These are phyloP conservation scores for Lolium multiflorum DNA, from an alignment of 176 grass and related monocot genomes.

Conservation along the genomic window DNA sequence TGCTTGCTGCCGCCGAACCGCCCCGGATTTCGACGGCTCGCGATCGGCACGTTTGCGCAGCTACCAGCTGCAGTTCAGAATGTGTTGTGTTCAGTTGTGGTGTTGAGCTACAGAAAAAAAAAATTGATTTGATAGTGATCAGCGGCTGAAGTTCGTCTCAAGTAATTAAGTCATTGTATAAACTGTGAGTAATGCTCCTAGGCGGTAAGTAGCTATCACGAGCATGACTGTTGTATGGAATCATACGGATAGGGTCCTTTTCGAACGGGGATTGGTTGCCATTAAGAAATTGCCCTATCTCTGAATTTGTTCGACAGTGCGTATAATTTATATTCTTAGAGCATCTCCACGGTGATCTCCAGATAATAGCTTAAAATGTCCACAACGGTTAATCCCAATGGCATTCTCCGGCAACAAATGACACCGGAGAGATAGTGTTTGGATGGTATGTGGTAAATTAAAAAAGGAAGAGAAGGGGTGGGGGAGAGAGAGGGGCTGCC, in stretches of 20 bases:
- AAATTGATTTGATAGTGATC: not conserved
- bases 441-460: too few relatives aligned
- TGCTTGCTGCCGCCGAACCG: constrained; percentile 24
- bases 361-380: too few relatives aligned
- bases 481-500: too few relatives aligned
- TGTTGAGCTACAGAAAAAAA: too few relatives aligned
- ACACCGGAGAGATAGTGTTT: too few relatives aligned
- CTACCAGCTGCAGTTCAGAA: not conserved
- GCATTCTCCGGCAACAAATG: too few relatives aligned
- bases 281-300: not conserved
- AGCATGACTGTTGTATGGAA: not conserved
- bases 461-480: too few relatives aligned
- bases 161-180: not conserved
- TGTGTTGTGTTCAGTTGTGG: too few relatives aligned
- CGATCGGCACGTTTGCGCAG: not conserved
- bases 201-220: not conserved
- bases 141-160: not conserved
- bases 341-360: too few relatives aligned
- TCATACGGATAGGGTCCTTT: not conserved
- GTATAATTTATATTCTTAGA: too few relatives aligned
- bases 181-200: not conserved
- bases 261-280: not conserved
- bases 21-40: not conserved
- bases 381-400: too few relatives aligned
- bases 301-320: too few relatives aligned